A percentile compares a stretch with the other conserved stretches of the same genome.
These are phyloP conservation scores for Silene conica DNA, from an alignment of 148 eudicot species.

Conservation along the genomic window DNA sequence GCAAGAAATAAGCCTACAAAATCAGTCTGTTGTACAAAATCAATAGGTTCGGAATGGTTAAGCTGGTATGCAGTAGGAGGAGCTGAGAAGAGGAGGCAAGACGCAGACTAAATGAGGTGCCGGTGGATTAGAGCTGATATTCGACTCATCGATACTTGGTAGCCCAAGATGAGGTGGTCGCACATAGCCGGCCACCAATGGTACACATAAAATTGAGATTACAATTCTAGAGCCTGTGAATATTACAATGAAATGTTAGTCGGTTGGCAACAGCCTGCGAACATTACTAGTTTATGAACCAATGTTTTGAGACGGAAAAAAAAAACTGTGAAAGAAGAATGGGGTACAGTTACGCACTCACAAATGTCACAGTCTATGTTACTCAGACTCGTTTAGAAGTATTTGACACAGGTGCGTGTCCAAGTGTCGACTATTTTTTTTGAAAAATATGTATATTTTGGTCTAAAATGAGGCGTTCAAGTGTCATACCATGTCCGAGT, in stretches of 20 bases:
- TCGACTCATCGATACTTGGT: conserved; percentile 59
- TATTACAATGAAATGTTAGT: background rate
- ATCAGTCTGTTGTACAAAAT: conserved; percentile 15
- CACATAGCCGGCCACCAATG: conserved; percentile 87
- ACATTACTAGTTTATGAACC: too few relatives aligned
- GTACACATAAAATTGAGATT: conserved; percentile 71
- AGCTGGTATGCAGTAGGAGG: conserved; percentile 84
- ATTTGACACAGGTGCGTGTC: too few relatives aligned
- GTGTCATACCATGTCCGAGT: too few relatives aligned
- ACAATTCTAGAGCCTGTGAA: conserved; percentile 79
- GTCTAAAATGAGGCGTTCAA: too few relatives aligned
- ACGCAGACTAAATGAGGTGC: conserved; percentile 90
- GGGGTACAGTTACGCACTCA: background rate
- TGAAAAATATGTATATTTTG: too few relatives aligned
- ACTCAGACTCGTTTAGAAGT: too few relatives aligned
- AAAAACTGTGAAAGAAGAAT: background rate
- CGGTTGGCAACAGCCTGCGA: too few relatives aligned
- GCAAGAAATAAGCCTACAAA: conserved; percentile 11
- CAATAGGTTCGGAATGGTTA: conserved; percentile 17
- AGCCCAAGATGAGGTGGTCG: conserved; percentile 84
- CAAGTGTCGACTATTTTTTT: too few relatives aligned
- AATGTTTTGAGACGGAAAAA: too few relatives aligned
- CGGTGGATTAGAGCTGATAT: conserved; percentile 90
- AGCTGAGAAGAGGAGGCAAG: conserved; percentile 85
- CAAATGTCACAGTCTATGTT: too few relatives aligned